Percentiles rank a stretch among this genome's conserved stretches.
Evolutionary conservation across 805 yeast genomes (phyloP).

Genomic region (Wickerhamiella cacticola): DNA sequence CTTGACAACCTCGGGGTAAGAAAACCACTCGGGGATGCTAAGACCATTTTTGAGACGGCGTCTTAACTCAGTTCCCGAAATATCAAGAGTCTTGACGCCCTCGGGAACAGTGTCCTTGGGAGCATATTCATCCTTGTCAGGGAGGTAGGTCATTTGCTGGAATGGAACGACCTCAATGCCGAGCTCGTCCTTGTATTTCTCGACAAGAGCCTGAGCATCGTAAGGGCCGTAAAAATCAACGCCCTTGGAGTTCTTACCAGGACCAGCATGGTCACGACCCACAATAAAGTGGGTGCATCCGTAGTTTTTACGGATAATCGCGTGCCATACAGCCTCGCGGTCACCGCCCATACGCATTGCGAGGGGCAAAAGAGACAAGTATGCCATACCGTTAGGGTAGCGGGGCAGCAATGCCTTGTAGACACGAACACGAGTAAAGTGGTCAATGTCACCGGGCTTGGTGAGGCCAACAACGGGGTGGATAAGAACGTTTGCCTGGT

Average conservation of each 20-base stretch:
- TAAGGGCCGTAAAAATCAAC: conserved; percentile 94
- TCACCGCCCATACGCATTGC: conserved; percentile 99
- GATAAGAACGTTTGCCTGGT: conserved; percentile 74
- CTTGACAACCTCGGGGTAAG: conserved; percentile 89
- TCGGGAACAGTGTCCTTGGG: conserved; percentile 86
- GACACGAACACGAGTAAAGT: conserved; percentile 92
- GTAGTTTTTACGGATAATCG: conserved; percentile 87
- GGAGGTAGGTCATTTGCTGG: conserved; percentile 92
- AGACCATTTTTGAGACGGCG: conserved; percentile 75
- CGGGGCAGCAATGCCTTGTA: conserved; percentile 85
- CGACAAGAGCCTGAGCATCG: conserved; percentile 87
- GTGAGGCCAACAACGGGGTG: conserved; percentile 97
- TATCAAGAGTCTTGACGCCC: conserved; percentile 71
- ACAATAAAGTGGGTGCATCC: conserved; percentile 97
- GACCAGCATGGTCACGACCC: conserved; percentile 98
- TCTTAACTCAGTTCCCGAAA: conserved; percentile 91
- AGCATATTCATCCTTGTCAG: conserved; percentile 88
- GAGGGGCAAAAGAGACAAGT: conserved; percentile 73
- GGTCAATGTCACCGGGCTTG: conserved; percentile 96
- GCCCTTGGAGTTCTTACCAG: conserved; percentile 79
- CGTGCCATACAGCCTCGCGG: conserved; percentile 97
- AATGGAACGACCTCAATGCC: conserved; percentile 88
- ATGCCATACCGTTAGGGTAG: conserved; percentile 90
- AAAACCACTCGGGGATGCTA: conserved; percentile 92
- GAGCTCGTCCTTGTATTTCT: conserved; percentile 59